Conservation (phyloP, 495 filamentous ascomycete genomes). For the Neurospora sp. region DNA sequence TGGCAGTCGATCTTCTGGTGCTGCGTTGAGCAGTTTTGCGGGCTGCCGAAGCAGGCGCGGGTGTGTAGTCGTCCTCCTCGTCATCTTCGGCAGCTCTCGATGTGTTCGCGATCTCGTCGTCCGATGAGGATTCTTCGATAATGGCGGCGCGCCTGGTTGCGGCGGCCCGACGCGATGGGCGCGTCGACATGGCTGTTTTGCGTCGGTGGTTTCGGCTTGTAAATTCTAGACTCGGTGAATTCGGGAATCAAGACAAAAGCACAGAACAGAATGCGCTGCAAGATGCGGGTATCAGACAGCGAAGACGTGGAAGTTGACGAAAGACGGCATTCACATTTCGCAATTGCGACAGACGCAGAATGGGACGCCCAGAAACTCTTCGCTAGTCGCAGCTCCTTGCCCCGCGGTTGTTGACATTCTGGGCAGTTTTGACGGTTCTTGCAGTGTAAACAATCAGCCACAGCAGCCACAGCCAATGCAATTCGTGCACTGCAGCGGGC, state of each 20-base stretch:
- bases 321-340: not conserved
- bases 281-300: not conserved
- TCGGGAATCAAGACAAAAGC: not conserved
- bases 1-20: conserved; percentile 46
- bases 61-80: conserved; percentile 72
- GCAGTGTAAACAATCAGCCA: conserved; percentile 27
- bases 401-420: conserved; percentile 17
- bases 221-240: not conserved
- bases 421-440: conserved; percentile 6
- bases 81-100: conserved; percentile 48
- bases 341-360: not conserved
- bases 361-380: conserved; percentile 7
- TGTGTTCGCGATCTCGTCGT: conserved; percentile 54
- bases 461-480: conserved; percentile 11
- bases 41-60: conserved; percentile 42
- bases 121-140: conserved; percentile 55
- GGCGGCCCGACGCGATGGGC: conserved; percentile 67
- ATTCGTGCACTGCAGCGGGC: not conserved
- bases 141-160: conserved; percentile 53
- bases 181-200: conserved; percentile 44
- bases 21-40: conserved; percentile 19
- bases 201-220: not conserved
- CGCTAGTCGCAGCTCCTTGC: conserved; percentile 5
- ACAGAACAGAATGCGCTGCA: not conserved
- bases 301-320: not conserved